Evolutionary conservation across 352 stramenopile species (phyloP).

Genomic region (Phytophthora ohioensis): DNA sequence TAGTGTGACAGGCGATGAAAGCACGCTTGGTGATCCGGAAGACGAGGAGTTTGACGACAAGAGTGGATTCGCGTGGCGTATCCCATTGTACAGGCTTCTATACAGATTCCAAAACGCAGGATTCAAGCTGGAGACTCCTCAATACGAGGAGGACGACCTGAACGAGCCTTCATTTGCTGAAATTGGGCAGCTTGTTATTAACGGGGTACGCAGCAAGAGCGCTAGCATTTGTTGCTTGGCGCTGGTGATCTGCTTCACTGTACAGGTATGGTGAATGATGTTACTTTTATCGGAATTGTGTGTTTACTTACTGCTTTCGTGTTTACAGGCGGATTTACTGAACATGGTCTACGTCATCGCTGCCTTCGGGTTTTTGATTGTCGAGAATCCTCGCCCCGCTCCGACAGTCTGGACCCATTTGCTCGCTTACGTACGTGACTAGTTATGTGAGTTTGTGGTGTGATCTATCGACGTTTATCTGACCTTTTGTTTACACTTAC

Average conservation of each 20-base stretch:
- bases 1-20: slow-evolving; percentile 88
- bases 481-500: neutral
- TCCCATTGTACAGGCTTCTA: slow-evolving; percentile 71
- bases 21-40: slow-evolving; percentile 79
- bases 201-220: slow-evolving; percentile 76
- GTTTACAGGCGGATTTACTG: slow-evolving; percentile 70
- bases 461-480: neutral
- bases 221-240: slow-evolving; percentile 66
- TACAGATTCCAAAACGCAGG: slow-evolving; percentile 80
- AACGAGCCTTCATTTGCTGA: slow-evolving; percentile 71
- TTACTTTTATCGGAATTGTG: neutral
- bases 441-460: neutral
- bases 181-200: slow-evolving; percentile 64
- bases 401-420: slow-evolving; percentile 73
- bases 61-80: slow-evolving; percentile 64
- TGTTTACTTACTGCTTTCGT: slow-evolving; percentile 9
- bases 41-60: slow-evolving; percentile 80
- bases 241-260: slow-evolving; percentile 77
- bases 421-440: slow-evolving; percentile 80
- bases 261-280: slow-evolving; percentile 52
- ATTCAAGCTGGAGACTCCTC: slow-evolving; percentile 68
- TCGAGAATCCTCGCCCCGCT: slow-evolving; percentile 81
- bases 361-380: slow-evolving; percentile 73
- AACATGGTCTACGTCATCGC: slow-evolving; percentile 82
- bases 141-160: slow-evolving; percentile 84